These are phyloP conservation scores for Chalaropsis thielavioides DNA, from an alignment of 2,329 filamentous ascomycete species.

Conservation along the genomic window DNA sequence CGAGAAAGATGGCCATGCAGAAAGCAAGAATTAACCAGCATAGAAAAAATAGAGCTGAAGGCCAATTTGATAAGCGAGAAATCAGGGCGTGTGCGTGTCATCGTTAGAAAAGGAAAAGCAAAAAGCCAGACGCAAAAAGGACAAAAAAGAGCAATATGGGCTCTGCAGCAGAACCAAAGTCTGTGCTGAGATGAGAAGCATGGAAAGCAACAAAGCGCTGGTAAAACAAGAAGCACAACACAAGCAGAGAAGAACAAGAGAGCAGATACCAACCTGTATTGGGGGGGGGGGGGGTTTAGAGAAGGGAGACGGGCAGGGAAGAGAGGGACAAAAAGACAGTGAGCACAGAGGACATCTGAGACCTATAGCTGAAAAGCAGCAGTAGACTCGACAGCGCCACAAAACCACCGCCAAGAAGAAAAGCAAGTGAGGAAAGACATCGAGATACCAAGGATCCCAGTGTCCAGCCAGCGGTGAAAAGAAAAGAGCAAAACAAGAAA, in stretches of 20 bases:
- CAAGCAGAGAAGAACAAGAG: neutral
- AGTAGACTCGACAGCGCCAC: neutral
- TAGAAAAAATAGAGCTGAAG: neutral
- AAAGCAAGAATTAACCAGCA: neutral
- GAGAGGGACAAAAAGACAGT: neutral
- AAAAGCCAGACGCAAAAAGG: neutral
- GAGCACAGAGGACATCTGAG: neutral
- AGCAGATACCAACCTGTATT: neutral
- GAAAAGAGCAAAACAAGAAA: neutral
- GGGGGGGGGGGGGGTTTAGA: neutral
- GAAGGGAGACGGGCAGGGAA: neutral
- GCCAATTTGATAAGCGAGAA: conserved; percentile 15
- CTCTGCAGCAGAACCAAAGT: neutral
- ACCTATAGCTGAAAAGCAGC: too few relatives aligned
- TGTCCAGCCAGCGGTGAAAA: neutral
- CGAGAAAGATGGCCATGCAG: neutral
- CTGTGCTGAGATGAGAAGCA: neutral
- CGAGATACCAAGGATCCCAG: neutral
- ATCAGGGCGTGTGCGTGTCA: conserved; percentile 2
- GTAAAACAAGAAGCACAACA: neutral
- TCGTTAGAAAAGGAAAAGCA: neutral
- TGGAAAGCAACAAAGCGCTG: neutral
- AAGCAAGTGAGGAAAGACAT: conserved; percentile 4
- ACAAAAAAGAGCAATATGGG: too few relatives aligned
- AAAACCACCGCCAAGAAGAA: neutral